A percentile compares a stretch with the other conserved stretches of the same genome.
phyloP scores from a whole-genome alignment of 2,329 filamentous ascomycete genomes.

The Pyrenochaeta sp. region DNA sequence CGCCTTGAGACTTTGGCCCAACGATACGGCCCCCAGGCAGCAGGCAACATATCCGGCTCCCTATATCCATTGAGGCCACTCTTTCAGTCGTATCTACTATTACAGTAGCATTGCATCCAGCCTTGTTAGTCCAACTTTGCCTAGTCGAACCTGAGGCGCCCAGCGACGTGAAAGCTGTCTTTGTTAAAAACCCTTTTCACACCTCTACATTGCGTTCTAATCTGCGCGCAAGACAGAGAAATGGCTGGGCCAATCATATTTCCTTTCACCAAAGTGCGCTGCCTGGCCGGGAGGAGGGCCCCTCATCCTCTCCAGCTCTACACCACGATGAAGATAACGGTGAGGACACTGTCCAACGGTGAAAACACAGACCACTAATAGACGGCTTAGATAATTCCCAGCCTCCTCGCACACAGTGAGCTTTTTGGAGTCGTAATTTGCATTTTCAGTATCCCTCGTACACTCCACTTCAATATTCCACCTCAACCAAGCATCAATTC shows the following conservation, averaged over 20 bases:
- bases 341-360: constrained; percentile 1
- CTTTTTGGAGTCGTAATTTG: background rate
- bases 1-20: background rate
- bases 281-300: background rate
- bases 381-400: constrained; percentile 9
- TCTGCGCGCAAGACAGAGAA: background rate
- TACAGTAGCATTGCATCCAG: background rate
- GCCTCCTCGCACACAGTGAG: constrained; percentile 5
- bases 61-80: background rate
- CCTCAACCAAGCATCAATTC: background rate
- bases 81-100: background rate
- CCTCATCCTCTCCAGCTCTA: background rate
- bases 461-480: background rate
- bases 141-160: background rate
- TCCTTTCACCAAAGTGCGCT: background rate
- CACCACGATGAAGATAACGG: background rate
- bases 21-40: background rate
- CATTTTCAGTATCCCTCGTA: background rate
- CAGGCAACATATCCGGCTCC: background rate
- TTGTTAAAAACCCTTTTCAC: background rate
- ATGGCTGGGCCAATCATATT: background rate
- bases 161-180: background rate
- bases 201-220: background rate
- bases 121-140: background rate
- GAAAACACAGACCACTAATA: background rate